Percentiles rank a stretch among this genome's conserved stretches.
These are phyloP conservation scores for Inonotus obliquus DNA, from an alignment of 1,284 basidiomycete genomes.

Conservation along the genomic window DNA sequence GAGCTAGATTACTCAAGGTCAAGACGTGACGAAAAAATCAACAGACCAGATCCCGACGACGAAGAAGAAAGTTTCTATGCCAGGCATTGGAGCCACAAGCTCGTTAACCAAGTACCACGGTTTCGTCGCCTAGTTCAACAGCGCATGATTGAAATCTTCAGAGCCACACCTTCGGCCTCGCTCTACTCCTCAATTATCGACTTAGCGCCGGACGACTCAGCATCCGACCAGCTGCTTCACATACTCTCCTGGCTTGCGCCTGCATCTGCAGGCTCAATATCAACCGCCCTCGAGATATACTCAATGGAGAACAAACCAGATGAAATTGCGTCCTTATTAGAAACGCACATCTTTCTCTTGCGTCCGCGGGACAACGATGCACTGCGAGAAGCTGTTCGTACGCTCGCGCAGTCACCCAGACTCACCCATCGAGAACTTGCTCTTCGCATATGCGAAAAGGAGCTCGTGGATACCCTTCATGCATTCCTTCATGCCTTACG, in stretches of 20 bases:
- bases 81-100: slow-evolving; percentile 44
- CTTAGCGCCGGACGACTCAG: slow-evolving; percentile 32
- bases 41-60: too few species aligned
- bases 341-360: slow-evolving; percentile 45
- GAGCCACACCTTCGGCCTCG: slow-evolving; percentile 39
- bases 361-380: slow-evolving; percentile 47
- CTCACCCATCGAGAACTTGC: slow-evolving; percentile 30
- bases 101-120: slow-evolving; percentile 35
- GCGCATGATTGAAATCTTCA: slow-evolving; percentile 43
- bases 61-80: slow-evolving; percentile 34
- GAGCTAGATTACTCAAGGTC: too few species aligned
- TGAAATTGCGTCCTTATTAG: slow-evolving; percentile 38
- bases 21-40: too few species aligned
- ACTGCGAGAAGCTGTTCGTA: slow-evolving; percentile 41
- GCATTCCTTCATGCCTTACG: slow-evolving; percentile 39
- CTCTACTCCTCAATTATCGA: slow-evolving; percentile 41
- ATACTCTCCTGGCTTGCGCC: slow-evolving; percentile 39
- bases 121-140: slow-evolving; percentile 42
- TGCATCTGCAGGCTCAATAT: slow-evolving; percentile 45
- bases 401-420: slow-evolving; percentile 30
- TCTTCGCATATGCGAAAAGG: slow-evolving; percentile 43
- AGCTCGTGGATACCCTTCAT: slow-evolving; percentile 42
- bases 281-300: slow-evolving; percentile 50
- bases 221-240: slow-evolving; percentile 33
- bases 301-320: slow-evolving; percentile 32